phyloP scores from a whole-genome alignment of 768 basidiomycete species.

The Mycena rebaudengoi region DNA sequence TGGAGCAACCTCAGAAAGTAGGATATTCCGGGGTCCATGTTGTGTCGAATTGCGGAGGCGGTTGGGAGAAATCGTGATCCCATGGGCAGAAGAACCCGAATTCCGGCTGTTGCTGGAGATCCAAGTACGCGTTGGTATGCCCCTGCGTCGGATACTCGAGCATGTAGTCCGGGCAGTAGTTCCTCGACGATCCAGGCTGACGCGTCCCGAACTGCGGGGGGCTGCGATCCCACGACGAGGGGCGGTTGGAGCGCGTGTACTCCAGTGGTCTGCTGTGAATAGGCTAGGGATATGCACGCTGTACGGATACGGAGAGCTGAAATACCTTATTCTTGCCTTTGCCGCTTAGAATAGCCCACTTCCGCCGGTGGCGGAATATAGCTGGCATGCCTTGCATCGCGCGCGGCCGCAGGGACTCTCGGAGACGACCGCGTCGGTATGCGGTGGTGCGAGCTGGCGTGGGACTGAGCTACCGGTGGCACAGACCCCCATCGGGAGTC shows the following conservation, averaged over 20 bases:
- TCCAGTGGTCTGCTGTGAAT: too few relatives aligned
- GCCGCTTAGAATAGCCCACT: too few relatives aligned
- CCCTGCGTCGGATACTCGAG: neutral
- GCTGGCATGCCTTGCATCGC: too few relatives aligned
- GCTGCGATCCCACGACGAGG: neutral
- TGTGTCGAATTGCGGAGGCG: neutral
- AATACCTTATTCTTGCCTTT: neutral
- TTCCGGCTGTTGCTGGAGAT: neutral
- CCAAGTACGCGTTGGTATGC: neutral
- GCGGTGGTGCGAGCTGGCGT: neutral
- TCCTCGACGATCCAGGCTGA: neutral
- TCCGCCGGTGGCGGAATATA: neutral
- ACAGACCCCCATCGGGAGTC: too few relatives aligned
- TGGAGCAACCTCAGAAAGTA: neutral
- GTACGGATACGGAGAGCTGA: neutral
- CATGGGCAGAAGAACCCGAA: conserved; percentile 10
- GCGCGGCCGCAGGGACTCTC: too few relatives aligned
- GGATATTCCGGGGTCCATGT: neutral
- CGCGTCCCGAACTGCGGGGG: neutral
- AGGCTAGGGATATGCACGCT: too few relatives aligned
- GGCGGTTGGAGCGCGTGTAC: conserved; percentile 6
- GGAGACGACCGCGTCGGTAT: neutral
- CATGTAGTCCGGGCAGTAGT: neutral
- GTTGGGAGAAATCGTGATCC: conserved; percentile 12
- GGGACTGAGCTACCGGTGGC: too few relatives aligned